Evolutionary conservation across 1,284 basidiomycete genomes (phyloP), one percentile per base, ranked within the genome.

Genomic region (Pseudozyma flocculosa): DNA sequence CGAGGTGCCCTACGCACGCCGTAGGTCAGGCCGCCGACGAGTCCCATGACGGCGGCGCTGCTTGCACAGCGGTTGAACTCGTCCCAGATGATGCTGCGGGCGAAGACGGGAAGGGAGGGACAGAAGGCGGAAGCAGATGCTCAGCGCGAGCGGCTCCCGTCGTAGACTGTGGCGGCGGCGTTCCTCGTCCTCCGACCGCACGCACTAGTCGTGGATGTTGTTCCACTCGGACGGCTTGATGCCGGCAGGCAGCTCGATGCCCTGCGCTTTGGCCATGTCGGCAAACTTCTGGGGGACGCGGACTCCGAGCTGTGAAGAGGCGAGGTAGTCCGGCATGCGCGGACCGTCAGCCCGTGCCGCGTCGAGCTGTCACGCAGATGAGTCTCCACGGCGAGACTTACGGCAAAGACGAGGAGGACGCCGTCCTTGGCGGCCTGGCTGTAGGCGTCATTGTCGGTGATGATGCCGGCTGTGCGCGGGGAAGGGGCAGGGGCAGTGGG

Each of bases 171-270:
- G n/a, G n/a, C n/a, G n/a, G n/a, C n/a, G n/a, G n/a, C n/a, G n/a
- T n/a, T n/a, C n/a, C n/a, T n/a, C n/a, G n/a, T n/a, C n/a, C n/a
- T n/a, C n/a, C n/a, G n/a, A n/a, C 32, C 9, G 8, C 7, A 34
- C 32, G 32, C 15, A 34, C 32, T 63, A 69, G 48, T 72, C 70
- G 52, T 70, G 68, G 37, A 72, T 61, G 37, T 68, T 61, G 58
- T 71, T 70, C 70, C 70, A 72, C 37, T 71, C 65, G 15, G 60
- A 57, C 8, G 51, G 43, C 37, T 50, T 50, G 50, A 72, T 63
- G 4, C 54, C 65, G 3, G 61, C 68, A 0, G 70, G 70, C 41
- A 72, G 37, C 0, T 19, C n/a, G 2, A 70, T 54, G 19, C 54
- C 61, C 11, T 43, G 58, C 7, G 32, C 43, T 24, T 54, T 30